phyloP scores from a whole-genome alignment of 495 filamentous ascomycete species.

The Daldinia vernicosa region DNA sequence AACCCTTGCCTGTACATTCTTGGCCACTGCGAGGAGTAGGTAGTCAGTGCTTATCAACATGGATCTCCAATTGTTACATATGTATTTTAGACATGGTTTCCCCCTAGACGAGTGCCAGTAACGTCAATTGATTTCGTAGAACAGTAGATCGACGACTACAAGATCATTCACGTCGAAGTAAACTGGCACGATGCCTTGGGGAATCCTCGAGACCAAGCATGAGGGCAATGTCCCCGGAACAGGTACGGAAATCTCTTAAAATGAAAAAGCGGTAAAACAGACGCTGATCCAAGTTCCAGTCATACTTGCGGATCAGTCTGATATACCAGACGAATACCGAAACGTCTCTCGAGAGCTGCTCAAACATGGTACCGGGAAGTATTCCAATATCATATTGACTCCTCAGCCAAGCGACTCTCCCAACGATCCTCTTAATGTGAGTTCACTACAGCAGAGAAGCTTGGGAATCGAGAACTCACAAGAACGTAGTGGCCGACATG shows the following conservation, averaged over 20 bases:
- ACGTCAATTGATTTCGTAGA: slow-evolving; percentile 2
- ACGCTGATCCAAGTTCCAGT: slow-evolving; percentile 41
- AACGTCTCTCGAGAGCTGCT: slow-evolving; percentile 53
- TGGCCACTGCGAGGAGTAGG: slow-evolving; percentile 15
- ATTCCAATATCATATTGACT: slow-evolving; percentile 59
- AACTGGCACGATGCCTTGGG: slow-evolving; percentile 43
- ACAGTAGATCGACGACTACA: neutral
- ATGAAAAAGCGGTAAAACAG: slow-evolving; percentile 2
- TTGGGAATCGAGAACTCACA: slow-evolving; percentile 29
- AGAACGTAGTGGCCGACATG: slow-evolving; percentile 58
- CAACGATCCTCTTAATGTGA: slow-evolving; percentile 63
- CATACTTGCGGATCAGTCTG: slow-evolving; percentile 56
- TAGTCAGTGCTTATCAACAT: slow-evolving; percentile 32
- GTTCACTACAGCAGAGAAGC: slow-evolving; percentile 7
- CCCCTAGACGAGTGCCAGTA: neutral
- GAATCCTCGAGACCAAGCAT: slow-evolving; percentile 47
- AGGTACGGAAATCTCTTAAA: slow-evolving; percentile 44
- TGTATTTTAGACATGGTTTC: slow-evolving; percentile 20
- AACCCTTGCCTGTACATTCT: slow-evolving; percentile 13
- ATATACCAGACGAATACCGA: slow-evolving; percentile 55
- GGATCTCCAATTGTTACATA: slow-evolving; percentile 21
- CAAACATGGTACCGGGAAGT: slow-evolving; percentile 60
- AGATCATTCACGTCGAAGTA: slow-evolving; percentile 9
- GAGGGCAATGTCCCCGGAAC: slow-evolving; percentile 60
- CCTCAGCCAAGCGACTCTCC: slow-evolving; percentile 64